Conservation (phyloP, 1,284 basidiomycete genomes). For the Apiotrichum laibachii region DNA sequence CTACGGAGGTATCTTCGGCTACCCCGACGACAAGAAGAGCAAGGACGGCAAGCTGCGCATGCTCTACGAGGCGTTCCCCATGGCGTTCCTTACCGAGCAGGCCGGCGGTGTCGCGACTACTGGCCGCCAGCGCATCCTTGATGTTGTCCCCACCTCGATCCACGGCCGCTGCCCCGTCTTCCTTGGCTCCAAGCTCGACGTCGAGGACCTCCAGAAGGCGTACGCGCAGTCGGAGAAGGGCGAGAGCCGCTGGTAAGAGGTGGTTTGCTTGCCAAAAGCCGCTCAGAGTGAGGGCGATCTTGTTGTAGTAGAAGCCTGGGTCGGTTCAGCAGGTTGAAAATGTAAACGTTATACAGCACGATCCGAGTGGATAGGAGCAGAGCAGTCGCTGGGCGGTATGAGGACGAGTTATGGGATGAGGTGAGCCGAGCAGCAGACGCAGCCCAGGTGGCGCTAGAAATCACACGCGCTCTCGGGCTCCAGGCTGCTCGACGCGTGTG, state of each 20-base stretch:
- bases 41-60: slow-evolving; percentile 89
- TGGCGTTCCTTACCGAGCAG: slow-evolving; percentile 93
- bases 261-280: not conserved
- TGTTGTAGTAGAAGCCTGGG: slow-evolving; percentile 2
- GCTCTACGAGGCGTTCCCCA: slow-evolving; percentile 98
- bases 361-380: not conserved
- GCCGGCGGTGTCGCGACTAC: slow-evolving; percentile 96
- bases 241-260: slow-evolving; percentile 7
- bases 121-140: slow-evolving; percentile 85
- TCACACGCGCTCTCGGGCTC: too few relatives aligned
- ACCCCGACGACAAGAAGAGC: slow-evolving; percentile 97
- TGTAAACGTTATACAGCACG: not conserved
- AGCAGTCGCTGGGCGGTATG: too few relatives aligned
- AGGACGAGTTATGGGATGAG: too few relatives aligned
- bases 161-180: slow-evolving; percentile 94
- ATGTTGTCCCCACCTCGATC: slow-evolving; percentile 82
- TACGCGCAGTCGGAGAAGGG: slow-evolving; percentile 55
- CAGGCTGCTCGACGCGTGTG: too few relatives aligned
- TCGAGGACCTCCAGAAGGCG: slow-evolving; percentile 81
- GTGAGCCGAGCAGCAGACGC: too few relatives aligned
- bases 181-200: slow-evolving; percentile 91
- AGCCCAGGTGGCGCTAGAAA: too few relatives aligned
- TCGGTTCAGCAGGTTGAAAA: too few relatives aligned
- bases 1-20: slow-evolving; percentile 98
- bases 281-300: too few relatives aligned